These are phyloP conservation scores for Gilbertella persicaria DNA, from an alignment of 371 early-diverging fungal species.

Conservation along the genomic window DNA sequence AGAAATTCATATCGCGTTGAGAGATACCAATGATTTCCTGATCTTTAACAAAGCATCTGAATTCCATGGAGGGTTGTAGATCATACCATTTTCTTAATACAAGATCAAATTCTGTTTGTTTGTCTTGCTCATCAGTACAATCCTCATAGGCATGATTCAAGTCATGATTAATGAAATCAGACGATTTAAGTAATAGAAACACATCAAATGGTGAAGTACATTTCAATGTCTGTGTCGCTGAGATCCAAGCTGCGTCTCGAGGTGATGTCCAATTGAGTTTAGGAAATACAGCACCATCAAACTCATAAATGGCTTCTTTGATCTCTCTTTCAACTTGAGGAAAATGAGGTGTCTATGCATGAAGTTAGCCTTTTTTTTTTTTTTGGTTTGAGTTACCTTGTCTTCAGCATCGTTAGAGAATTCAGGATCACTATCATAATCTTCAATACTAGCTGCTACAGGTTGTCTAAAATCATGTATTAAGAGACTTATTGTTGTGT, in stretches of 20 bases:
- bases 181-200: conserved; percentile 84
- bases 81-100: conserved; percentile 87
- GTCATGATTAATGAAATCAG: conserved; percentile 89
- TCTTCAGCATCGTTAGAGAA: conserved; percentile 26
- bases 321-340: conserved; percentile 67
- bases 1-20: conserved; percentile 76
- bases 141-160: conserved; percentile 74
- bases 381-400: too few relatives aligned
- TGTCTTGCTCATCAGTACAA: conserved; percentile 39
- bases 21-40: conserved; percentile 69
- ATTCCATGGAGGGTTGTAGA: conserved; percentile 87
- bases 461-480: conserved; percentile 32
- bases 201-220: conserved; percentile 81
- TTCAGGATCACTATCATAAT: conserved; percentile 49
- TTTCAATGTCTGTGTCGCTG: conserved; percentile 73
- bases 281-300: conserved; percentile 87
- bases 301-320: conserved; percentile 61
- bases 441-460: conserved; percentile 43
- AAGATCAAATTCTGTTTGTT: conserved; percentile 43
- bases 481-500: not conserved
- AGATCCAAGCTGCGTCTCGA: conserved; percentile 91
- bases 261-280: conserved; percentile 96
- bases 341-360: conserved; percentile 49
- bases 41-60: conserved; percentile 86
- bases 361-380: conserved; percentile 24